These are phyloP conservation scores for Lactarius hatsudake DNA, from an alignment of 768 basidiomycete species.

Conservation along the genomic window DNA sequence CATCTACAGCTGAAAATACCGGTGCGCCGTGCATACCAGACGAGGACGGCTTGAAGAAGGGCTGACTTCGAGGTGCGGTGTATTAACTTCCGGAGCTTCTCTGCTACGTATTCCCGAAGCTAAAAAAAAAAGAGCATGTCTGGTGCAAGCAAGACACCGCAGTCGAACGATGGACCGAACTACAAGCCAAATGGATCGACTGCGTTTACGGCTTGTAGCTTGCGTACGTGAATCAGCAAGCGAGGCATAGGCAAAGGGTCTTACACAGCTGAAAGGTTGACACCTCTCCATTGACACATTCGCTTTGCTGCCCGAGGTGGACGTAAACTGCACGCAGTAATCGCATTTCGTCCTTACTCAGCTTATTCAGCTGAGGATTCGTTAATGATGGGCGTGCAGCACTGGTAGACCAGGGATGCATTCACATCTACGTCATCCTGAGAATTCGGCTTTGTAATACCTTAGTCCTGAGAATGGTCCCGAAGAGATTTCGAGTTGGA, in stretches of 20 bases:
- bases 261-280: background rate
- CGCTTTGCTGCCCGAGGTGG: background rate
- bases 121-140: background rate
- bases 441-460: background rate
- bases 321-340: background rate
- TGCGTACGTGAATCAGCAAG: background rate
- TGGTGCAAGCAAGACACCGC: background rate
- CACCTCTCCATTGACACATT: background rate
- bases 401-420: too few species aligned
- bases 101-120: background rate
- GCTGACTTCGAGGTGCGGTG: background rate
- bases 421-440: background rate
- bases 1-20: slow-evolving; percentile 3
- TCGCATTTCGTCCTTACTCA: background rate
- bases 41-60: background rate
- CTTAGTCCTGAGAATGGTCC: background rate
- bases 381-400: background rate
- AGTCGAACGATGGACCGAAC: background rate
- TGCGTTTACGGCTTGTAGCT: background rate
- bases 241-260: background rate
- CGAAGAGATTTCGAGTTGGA: background rate
- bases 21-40: slow-evolving; percentile 4
- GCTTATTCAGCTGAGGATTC: background rate
- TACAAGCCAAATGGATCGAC: background rate
- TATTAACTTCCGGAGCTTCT: slow-evolving; percentile 4